Base-by-base conservation (phyloP, 148 eudicot genomes). In the Rhododendron simsii region DNA sequence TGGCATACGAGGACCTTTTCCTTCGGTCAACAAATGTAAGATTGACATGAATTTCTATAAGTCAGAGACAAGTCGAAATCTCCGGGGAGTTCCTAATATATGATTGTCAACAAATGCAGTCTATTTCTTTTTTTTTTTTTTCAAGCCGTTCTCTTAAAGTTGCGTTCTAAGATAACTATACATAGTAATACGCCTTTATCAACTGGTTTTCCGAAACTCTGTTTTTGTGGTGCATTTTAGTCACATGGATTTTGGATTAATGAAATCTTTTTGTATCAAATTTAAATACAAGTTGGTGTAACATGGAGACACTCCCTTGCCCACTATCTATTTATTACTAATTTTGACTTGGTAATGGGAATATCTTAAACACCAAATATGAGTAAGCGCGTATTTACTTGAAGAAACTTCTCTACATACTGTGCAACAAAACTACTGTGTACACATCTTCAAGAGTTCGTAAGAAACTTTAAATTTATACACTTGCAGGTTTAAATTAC, bases 1-100 rank as follows among this genome's bases (percentile, higher is more conserved):
- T 63, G 96, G 96, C 84, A 88, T 94, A 78, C 86, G 95, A 90
- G 94, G 90, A 77, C 96, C 94, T 53, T 94, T 94, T 88, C 94
- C 95, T 44, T 74, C 90, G 3, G 86, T 94, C 80, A 91, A 89
- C 86, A 93, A 91, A 89, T 86, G 95, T 92, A 91, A 91, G 95
- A n/a, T 81, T 41, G 81, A 57, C 69, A 83, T 82, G 45, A 71
- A 89, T 81, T 20, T 83, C 89, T n/a, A 83, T 85, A 69, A 87
- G 14, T 76, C 80, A 37, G n/a, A 37, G 78, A 35, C 7, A 14
- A 74, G 44, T 35, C 3, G 20, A 30, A 74, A 15, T 16, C 39
- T 30, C 10, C 5, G 10, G 84, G 81, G 83, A 87, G 50, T 51
- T 82, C 57, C 59, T 79, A 48, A n/a, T 39, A 23, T 47, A 8